These are phyloP conservation scores for Epichloe amarillans DNA, from an alignment of 2,329 filamentous ascomycete genomes.

Conservation along the genomic window DNA sequence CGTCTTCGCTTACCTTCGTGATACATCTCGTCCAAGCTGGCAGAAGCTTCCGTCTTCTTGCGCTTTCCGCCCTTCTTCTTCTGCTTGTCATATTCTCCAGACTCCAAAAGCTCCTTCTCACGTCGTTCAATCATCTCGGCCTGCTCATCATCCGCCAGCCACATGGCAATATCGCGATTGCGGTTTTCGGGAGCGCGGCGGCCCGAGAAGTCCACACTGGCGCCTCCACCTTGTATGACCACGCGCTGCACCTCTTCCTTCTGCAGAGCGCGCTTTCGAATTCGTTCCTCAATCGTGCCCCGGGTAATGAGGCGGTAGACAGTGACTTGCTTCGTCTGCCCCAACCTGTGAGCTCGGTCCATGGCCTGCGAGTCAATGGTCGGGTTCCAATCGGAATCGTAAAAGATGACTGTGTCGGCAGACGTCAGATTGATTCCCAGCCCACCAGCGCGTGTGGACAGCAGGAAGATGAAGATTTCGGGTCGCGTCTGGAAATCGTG, in stretches of 20 bases:
- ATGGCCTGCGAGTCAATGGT: constrained; percentile 98
- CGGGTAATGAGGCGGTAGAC: constrained; percentile 96
- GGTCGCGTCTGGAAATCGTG: constrained; percentile 89
- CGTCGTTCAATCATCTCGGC: constrained; percentile 87
- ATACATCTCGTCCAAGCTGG: constrained; percentile 92
- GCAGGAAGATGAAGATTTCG: constrained; percentile 92
- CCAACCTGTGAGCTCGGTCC: constrained; percentile 95
- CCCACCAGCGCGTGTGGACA: constrained; percentile 93
- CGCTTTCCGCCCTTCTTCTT: constrained; percentile 48
- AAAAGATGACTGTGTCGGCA: constrained; percentile 98
- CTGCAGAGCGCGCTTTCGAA: constrained; percentile 89
- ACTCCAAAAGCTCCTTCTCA: constrained; percentile 73
- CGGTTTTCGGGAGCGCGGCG: constrained; percentile 76
- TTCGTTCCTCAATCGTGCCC: constrained; percentile 94
- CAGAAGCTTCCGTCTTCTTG: constrained; percentile 38
- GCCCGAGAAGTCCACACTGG: constrained; percentile 92
- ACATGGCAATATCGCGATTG: constrained; percentile 97
- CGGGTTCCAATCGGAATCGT: constrained; percentile 98
- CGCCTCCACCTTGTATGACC: constrained; percentile 83
- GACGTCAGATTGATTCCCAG: constrained; percentile 94
- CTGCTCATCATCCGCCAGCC: constrained; percentile 95
- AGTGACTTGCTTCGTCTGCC: constrained; percentile 89
- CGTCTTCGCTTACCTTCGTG: constrained; percentile 67
- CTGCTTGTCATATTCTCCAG: constrained; percentile 51
- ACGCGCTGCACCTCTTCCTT: constrained; percentile 98